Base-by-base conservation (phyloP, 192 early-diverging fungal genomes). In the Coemansia sp. region DNA sequence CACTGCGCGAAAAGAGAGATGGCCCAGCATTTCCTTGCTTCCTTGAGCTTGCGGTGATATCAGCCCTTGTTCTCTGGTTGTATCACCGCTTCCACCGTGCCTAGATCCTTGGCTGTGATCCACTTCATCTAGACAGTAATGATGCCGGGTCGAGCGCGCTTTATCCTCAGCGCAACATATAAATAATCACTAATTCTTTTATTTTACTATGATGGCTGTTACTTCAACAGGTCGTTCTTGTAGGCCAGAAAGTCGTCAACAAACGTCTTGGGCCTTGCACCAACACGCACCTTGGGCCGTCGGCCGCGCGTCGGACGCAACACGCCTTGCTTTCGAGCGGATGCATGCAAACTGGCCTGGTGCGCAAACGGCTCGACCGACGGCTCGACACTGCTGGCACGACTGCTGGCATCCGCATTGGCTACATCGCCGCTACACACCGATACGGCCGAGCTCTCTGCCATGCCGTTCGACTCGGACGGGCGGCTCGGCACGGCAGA, bases 211-310 rank as follows among this genome's bases (percentile, higher is more conserved):
- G n/a, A n/a, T n/a, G n/a, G n/a, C n/a, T n/a, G 41, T 10, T 42
- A 59, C 27, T 29, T 17, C 28, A 40, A 30, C 29, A 61, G 47
- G 8, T 30, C 62, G 62, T 78, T 78, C 15, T 67, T 45, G 33
- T 78, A 78, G 22, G 34, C 69, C 28, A 72, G 19, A 33, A 78
- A 78, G 6, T 68, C 59, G 28, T 78, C 70, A 30, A 72, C 61
- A 37, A 61, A 72, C 19, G 65, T 72, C 8, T 53, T 61, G 9
- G 45, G 45, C 20, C 45, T 20, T 23, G 20, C 23, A 25, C 45
- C 45, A 4, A 22, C 45, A 10, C 23, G 59, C 38, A 22, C 63
- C 74, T 65, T 75, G 48, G 74, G 74, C 48, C 53, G 59, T 0
- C 75, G 41, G 14, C 75, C 62, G 37, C 75, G 65, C 38, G 50